Base-by-base conservation (phyloP, 2,329 filamentous ascomycete genomes). In the Ophidiomyces ophidiicola region DNA sequence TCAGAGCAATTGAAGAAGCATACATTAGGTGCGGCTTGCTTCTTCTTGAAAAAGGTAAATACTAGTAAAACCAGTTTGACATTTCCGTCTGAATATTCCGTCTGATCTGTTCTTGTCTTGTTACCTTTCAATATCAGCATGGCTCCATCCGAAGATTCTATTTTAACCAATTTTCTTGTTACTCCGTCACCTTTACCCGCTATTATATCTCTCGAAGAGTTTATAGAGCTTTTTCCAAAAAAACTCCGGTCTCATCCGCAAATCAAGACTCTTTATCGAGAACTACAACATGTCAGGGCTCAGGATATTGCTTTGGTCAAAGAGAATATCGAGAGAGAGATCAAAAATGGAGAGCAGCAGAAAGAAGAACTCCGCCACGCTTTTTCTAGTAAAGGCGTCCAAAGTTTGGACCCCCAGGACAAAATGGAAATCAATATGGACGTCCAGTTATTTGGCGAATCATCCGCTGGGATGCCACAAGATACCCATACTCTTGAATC, bases 131-230 rank as follows among this genome's bases (percentile, higher is more conserved):
- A 8, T 17, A 28, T 35, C 12, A n/a, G 14, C 44, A 85, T 86
- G 80, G 67, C 82, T 3, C 78, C 80, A 6, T 79, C 77, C 31
- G 86, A 93, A 63, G 68, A 74, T 41, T 72, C 76, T 19, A 82
- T 93, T 47, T 72, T 93, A 36, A 70, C 70, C 52, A 79, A 80
- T 59, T 92, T 88, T 57, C 74, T 93, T 43, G 72, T 92, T 24
- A 70, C 79, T 20, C 82, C 85, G 8, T 78, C 84, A 5, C 71
- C 80, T 19, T 68, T 93, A 25, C 78, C 81, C 29, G 72, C 79
- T 46, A 73, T 86, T 53, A 67, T 86, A 49, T 78, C 83, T 5
- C 70, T 86, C 32, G 69, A 77, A 42, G 74, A 84, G 48, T 93
- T 93, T 65, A 76, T 74, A 30, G 70, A 78, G 19, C 70, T 88